A percentile compares a stretch with the other conserved stretches of the same genome.
Conservation (phyloP, 1,139 yeast genomes). For the Suhomyces terraborum region DNA sequence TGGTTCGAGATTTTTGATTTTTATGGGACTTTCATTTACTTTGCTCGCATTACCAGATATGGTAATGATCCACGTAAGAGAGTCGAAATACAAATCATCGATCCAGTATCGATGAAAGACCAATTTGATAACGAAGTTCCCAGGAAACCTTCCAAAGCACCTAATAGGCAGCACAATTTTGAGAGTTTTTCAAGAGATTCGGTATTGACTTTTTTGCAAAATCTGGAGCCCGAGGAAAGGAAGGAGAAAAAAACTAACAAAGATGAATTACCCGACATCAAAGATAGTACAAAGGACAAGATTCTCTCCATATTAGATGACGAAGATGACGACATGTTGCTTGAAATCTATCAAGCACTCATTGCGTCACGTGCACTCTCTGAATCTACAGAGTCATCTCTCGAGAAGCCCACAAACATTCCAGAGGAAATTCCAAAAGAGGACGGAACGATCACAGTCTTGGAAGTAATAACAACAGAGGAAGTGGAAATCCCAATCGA, state of each 20-base stretch:
- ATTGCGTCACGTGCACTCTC: neutral
- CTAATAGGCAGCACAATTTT: constrained; percentile 30
- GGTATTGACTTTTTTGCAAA: neutral
- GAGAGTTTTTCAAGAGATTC: constrained; percentile 21
- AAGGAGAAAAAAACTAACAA: neutral
- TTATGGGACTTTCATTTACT: constrained; percentile 31
- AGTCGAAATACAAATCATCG: constrained; percentile 28
- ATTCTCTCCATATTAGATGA: constrained; percentile 4
- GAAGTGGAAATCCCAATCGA: neutral
- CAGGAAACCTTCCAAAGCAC: constrained; percentile 24
- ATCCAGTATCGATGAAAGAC: constrained; percentile 36
- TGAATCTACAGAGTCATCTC: neutral
- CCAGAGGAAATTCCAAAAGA: neutral
- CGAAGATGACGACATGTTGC: constrained; percentile 5
- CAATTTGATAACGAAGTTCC: constrained; percentile 33
- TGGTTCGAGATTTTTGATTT: constrained; percentile 44
- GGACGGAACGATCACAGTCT: neutral
- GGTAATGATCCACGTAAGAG: constrained; percentile 19
- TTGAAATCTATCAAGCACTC: constrained; percentile 4
- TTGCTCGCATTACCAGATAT: constrained; percentile 30
- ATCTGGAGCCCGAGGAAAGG: neutral
- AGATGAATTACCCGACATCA: neutral
- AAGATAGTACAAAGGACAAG: constrained; percentile 1
- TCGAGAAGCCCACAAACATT: neutral
- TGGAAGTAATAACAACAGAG: neutral